Evolutionary conservation across 139 green algal species (phyloP), one percentile per base, ranked within the genome.

Genomic region (Auxenochlorella pyrenoidosa): DNA sequence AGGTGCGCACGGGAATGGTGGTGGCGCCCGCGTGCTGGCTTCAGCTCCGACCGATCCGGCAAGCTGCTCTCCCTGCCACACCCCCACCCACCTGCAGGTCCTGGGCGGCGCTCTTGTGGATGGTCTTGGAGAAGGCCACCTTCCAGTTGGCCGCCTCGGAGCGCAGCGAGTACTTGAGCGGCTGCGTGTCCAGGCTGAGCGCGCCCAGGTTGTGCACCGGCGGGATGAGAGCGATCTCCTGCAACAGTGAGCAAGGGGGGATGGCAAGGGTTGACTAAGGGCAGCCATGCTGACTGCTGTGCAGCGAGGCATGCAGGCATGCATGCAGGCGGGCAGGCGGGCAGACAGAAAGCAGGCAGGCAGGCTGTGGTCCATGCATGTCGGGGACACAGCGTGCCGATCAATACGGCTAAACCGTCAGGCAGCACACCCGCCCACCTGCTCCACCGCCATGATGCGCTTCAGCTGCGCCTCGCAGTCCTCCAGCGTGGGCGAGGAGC

Each of bases 111-210:
- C 97, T 93, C 86, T 94, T 92, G 92, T 99, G 97, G 91, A 99
- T 91, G 92, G 98, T 98, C 79, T 96, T 93, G 24, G 96, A 95
- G 90, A 98, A 99, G 90, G 97, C 94, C 28, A 94, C 92, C 94
- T 99, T 99, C 97, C 97, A 99, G 51, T 90, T 92, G 21, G 93
- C 94, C 0, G 96, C 95, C 91, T 98, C 97, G 22, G 88, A 85
- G 89, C 96, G 96, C 32, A 98, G 90, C 3, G 90, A 94, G 83
- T 92, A 92, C 91, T 98, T 98, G 36, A 99, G 92, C 5, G 96
- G 96, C 88, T 94, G 85, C 0, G 95, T 97, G 88, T 97, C 95
- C 32, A 98, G 88, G 8, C 89, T 94, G 38, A 99, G 88, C 8
- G 94, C 92, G 51, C 96, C 97, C 54, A 98, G 96, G 92, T 96